Percentiles rank a stretch among this genome's conserved stretches.
These are phyloP conservation scores for Stephanodiscus triporus DNA, from an alignment of 108 stramenopile genomes.

Conservation along the genomic window DNA sequence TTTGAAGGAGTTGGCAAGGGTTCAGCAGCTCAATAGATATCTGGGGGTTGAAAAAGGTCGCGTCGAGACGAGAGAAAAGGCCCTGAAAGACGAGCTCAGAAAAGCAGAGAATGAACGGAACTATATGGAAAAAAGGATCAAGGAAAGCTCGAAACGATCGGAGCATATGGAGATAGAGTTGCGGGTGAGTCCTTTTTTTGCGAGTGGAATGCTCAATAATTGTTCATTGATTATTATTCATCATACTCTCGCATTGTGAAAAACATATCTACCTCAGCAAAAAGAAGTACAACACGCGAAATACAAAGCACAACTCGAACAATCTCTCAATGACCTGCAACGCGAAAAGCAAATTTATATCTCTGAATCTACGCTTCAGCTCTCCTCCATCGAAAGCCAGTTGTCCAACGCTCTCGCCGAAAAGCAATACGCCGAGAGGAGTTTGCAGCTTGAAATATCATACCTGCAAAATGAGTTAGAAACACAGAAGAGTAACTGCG, in stretches of 20 bases:
- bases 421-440: slow-evolving; percentile 17
- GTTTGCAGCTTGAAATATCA: slow-evolving; percentile 16
- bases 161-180: neutral
- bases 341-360: slow-evolving; percentile 7
- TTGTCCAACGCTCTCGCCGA: slow-evolving; percentile 22
- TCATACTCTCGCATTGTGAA: neutral
- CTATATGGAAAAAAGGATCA: slow-evolving; percentile 9
- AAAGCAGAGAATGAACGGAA: slow-evolving; percentile 13
- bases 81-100: slow-evolving; percentile 17
- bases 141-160: slow-evolving; percentile 7
- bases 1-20: slow-evolving; percentile 11
- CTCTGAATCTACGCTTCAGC: slow-evolving; percentile 5
- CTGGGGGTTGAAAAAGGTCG: slow-evolving; percentile 1
- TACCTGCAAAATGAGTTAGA: slow-evolving; percentile 22
- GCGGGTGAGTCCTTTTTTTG: slow-evolving; percentile 15
- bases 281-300: neutral
- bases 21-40: slow-evolving; percentile 4
- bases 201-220: neutral
- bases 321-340: neutral
- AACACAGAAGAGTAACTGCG: neutral
- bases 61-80: slow-evolving; percentile 11
- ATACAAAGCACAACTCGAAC: slow-evolving; percentile 1
- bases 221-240: neutral
- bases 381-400: slow-evolving; percentile 15
- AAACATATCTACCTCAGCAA: neutral